phyloP scores from a whole-genome alignment of 495 filamentous ascomycete species.

The Hypomontagnella monticulosa region DNA sequence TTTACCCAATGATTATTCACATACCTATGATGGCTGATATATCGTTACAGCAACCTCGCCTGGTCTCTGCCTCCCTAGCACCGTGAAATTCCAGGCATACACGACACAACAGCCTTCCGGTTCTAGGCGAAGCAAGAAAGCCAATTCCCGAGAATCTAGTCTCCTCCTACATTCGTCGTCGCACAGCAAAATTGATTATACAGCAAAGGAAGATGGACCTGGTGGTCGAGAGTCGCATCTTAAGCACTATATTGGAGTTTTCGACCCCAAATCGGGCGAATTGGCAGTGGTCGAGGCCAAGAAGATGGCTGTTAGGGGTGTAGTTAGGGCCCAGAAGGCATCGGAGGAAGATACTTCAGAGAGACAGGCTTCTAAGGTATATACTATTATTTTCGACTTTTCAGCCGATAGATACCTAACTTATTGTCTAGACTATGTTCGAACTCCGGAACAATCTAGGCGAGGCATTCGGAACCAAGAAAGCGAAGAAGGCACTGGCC shows the following conservation, averaged over 20 bases:
- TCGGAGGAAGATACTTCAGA: slow-evolving; percentile 48
- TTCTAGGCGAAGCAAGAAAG: slow-evolving; percentile 53
- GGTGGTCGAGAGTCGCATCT: slow-evolving; percentile 69
- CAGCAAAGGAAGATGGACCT: slow-evolving; percentile 75
- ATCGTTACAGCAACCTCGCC: slow-evolving; percentile 68
- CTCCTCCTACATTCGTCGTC: slow-evolving; percentile 79
- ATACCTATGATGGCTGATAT: slow-evolving; percentile 16
- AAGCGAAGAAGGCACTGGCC: slow-evolving; percentile 84
- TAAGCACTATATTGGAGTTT: slow-evolving; percentile 88
- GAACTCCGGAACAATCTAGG: slow-evolving; percentile 77
- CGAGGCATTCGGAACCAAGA: slow-evolving; percentile 91
- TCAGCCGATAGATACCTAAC: slow-evolving; percentile 32
- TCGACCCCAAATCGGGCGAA: slow-evolving; percentile 75
- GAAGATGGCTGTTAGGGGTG: slow-evolving; percentile 75
- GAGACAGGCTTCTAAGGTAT: slow-evolving; percentile 53
- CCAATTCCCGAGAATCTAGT: slow-evolving; percentile 60
- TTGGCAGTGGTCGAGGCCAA: slow-evolving; percentile 79
- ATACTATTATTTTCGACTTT: slow-evolving; percentile 19
- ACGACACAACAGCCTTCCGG: slow-evolving; percentile 57
- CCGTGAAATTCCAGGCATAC: slow-evolving; percentile 71
- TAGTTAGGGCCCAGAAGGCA: slow-evolving; percentile 64
- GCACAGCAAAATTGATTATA: slow-evolving; percentile 82
- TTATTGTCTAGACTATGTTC: slow-evolving; percentile 59
- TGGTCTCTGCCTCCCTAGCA: slow-evolving; percentile 67
- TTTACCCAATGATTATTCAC: neutral